Percentiles rank a stretch among this genome's conserved stretches.
These are phyloP conservation scores for Mucor indicus DNA, from an alignment of 371 early-diverging fungal species.

Conservation along the genomic window DNA sequence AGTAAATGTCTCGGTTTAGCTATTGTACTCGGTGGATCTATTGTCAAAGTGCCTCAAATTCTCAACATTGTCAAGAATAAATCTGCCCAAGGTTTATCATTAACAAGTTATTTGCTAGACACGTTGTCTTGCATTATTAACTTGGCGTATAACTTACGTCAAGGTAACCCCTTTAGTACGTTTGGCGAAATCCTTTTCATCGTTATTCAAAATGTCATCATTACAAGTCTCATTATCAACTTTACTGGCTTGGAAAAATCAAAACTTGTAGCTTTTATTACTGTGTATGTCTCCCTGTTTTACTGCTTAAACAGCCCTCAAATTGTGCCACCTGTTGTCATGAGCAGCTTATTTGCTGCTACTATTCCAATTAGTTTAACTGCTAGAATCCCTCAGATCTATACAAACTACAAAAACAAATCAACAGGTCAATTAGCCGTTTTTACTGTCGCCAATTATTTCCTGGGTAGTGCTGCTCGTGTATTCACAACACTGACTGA, in stretches of 20 bases:
- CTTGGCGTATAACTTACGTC: conserved; percentile 80
- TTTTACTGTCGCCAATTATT: conserved; percentile 83
- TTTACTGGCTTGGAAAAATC: conserved; percentile 48
- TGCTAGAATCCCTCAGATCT: conserved; percentile 89
- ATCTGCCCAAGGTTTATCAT: conserved; percentile 78
- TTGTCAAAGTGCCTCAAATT: conserved; percentile 95
- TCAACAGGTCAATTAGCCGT: conserved; percentile 89
- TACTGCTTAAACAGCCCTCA: conserved; percentile 33
- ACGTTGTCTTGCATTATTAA: conserved; percentile 73
- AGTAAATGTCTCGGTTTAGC: conserved; percentile 89
- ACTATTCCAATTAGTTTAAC: conserved; percentile 79
- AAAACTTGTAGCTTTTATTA: conserved; percentile 29
- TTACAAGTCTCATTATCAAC: conserved; percentile 68
- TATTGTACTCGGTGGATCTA: conserved; percentile 81
- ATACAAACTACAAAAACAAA: conserved; percentile 69
- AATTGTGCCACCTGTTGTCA: conserved; percentile 38
- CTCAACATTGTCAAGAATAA: conserved; percentile 71
- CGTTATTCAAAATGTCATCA: conserved; percentile 74
- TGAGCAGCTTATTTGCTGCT: conserved; percentile 68
- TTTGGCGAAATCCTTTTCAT: conserved; percentile 87
- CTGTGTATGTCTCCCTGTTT: conserved; percentile 27
- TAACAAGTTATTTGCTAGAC: conserved; percentile 77
- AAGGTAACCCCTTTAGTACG: conserved; percentile 83
- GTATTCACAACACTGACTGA: conserved; percentile 91
- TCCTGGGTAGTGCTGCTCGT: conserved; percentile 83